Evolutionary conservation across 2,329 filamentous ascomycete species (phyloP), one percentile per base, ranked within the genome.

Genomic region (Colletotrichum karsti): DNA sequence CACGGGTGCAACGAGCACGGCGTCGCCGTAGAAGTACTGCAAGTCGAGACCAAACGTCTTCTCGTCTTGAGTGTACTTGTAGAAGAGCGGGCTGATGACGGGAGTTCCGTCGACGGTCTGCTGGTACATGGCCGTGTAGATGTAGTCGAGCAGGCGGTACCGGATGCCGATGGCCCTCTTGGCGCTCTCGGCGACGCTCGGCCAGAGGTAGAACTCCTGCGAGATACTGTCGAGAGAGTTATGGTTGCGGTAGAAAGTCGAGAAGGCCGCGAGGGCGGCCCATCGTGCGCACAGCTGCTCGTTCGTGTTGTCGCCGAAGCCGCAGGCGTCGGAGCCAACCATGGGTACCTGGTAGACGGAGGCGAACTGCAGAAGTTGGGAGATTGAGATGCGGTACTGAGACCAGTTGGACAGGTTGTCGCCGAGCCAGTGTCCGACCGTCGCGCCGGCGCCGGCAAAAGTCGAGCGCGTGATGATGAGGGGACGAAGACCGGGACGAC

Each of bases 91-190:
- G 72, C 89, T 89, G 61, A 94, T 81, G 70, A 90, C 82, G 0
- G 93, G 92, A 2, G 84, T 85, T 35, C 93, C 93, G 24, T 85
- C 85, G 18, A 82, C 74, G 30, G 84, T 86, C 76, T 93, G 87
- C 63, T 81, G 79, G 75, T 90, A 83, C 72, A 94, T 83, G 1
- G 90, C 88, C 1, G 92, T 94, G 82, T 95, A 95, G 67, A 93
- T 84, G 80, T 95, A 95, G 74, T 94, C 92, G n/a, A 95, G 83
- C n/a, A 95, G 83, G 33, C 87, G 85, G 80, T 95, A 95, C n/a
- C 93, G 87, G 53, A 90, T 89, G 30, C 86, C 86, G 72, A 95
- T 93, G 18, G 90, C 91, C 66, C 88, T 90, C 62, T 85, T 86
- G 0, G 91, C 91, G 0, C 91, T 90, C 8, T 85, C 80, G 0